Percentiles rank a stretch among this genome's conserved stretches.
Conservation (phyloP, 805 yeast genomes). For the Isabelozyma heimii region DNA sequence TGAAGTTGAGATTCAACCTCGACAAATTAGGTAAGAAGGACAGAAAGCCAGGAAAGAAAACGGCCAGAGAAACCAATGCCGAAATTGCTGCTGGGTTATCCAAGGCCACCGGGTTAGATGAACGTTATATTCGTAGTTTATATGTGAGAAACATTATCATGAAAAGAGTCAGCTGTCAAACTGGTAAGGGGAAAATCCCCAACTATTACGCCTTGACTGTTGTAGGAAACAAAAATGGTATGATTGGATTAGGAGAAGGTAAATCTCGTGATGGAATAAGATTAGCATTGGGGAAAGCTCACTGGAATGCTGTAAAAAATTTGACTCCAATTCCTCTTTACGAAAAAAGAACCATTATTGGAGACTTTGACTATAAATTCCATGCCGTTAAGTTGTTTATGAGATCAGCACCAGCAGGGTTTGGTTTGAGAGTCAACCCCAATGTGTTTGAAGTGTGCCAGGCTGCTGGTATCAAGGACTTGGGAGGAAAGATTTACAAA, state of each 20-base stretch:
- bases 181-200: conserved; percentile 86
- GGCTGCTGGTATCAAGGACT: conserved; percentile 90
- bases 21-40: conserved; percentile 8
- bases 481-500: conserved; percentile 87
- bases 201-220: conserved; percentile 80
- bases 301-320: conserved; percentile 91
- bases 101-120: conserved; percentile 64
- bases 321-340: conserved; percentile 78
- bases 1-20: conserved; percentile 33
- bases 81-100: conserved; percentile 54
- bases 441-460: conserved; percentile 87
- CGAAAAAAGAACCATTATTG: conserved; percentile 88
- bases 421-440: conserved; percentile 89
- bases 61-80: conserved; percentile 10
- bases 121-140: conserved; percentile 57
- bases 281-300: conserved; percentile 77
- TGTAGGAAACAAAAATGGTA: conserved; percentile 91
- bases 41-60: conserved; percentile 4
- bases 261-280: conserved; percentile 76
- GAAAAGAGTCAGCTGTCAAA: conserved; percentile 86
- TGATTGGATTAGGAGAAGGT: conserved; percentile 95
- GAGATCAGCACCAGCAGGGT: conserved; percentile 88
- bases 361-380: conserved; percentile 75
- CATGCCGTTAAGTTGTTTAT: conserved; percentile 83
- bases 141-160: conserved; percentile 64